Base-by-base conservation (phyloP, 208 protist genomes). In the Crithidia expoeki region DNA sequence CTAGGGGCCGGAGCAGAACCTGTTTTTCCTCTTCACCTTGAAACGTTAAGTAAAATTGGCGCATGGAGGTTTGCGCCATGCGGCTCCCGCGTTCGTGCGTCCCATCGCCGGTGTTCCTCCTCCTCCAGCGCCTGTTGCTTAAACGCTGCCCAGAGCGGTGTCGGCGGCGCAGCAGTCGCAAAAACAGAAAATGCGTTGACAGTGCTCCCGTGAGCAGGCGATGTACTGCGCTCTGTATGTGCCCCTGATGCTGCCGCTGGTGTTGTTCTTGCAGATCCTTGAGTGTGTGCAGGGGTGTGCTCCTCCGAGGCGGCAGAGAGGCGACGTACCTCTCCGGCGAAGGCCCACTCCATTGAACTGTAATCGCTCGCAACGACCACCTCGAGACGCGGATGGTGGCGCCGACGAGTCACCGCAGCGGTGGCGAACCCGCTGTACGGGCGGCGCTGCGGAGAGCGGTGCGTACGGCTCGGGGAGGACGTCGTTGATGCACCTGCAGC, bases 271-370 rank as follows among this genome's bases (percentile, higher is more conserved):
- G 19, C 52, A 17, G 44, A 7, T 50, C 44, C 6, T 4, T 6
- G 14, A 4, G 23, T 5, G 32, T 42, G 4, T 17, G 4, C 36
- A 25, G 12, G 12, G 42, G 47, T 2, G n/a, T 17, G 5, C 2
- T 65, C 47, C 2, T 65, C 59, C 1, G 44, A 55, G 10, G 30
- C 2, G 9, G 17, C 59, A 4, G 53, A 64, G 14, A 52, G 40
- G 4, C 66, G 73, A 1, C 66, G 73, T 44, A 66, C 66, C 53
- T 61, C 73, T 2, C 65, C 65, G 0, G 51, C 67, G 32, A 73
- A 69, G 27, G 60, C 59, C 60, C 73, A 79, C 66, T 79, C 66
- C 44, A 68, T 34, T 28, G 73, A 25, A 66, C 69, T 70, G 60
- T 79, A 79, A 11, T 50, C 30, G 27, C 42, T 73, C 38, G 66